Conservation (phyloP, 2,329 filamentous ascomycete genomes). For the Pezicula carpinea region DNA sequence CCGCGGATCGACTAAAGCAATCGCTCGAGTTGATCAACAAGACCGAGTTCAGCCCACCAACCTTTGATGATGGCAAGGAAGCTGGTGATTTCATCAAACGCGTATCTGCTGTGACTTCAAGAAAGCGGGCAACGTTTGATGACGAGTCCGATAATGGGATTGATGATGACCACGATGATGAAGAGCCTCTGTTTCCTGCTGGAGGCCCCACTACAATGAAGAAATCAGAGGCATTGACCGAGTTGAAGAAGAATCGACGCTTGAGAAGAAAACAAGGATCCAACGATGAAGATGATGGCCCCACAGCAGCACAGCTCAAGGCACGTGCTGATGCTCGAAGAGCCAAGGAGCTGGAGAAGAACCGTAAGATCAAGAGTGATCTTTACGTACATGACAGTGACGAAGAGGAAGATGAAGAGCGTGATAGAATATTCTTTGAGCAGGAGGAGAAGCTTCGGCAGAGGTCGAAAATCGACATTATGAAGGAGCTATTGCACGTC, state of each 20-base stretch:
- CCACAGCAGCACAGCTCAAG: slow-evolving; percentile 60
- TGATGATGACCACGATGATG: slow-evolving; percentile 42
- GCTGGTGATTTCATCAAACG: slow-evolving; percentile 77
- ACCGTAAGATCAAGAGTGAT: slow-evolving; percentile 76
- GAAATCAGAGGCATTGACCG: slow-evolving; percentile 47
- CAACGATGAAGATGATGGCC: slow-evolving; percentile 38
- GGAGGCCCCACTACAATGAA: slow-evolving; percentile 59
- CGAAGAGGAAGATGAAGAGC: slow-evolving; percentile 80
- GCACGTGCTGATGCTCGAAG: slow-evolving; percentile 53
- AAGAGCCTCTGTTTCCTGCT: slow-evolving; percentile 61
- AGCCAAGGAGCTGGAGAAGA: slow-evolving; percentile 70
- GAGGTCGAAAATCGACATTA: slow-evolving; percentile 30
- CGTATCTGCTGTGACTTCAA: slow-evolving; percentile 46
- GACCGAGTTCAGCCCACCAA: slow-evolving; percentile 72
- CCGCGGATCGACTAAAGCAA: slow-evolving; percentile 62
- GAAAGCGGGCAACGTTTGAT: slow-evolving; percentile 60
- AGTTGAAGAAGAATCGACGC: slow-evolving; percentile 56
- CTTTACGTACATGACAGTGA: slow-evolving; percentile 79
- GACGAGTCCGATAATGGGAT: slow-evolving; percentile 62
- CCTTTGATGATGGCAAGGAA: slow-evolving; percentile 63
- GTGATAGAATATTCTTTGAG: slow-evolving; percentile 70
- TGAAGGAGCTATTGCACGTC: slow-evolving; percentile 25
- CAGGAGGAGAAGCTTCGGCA: slow-evolving; percentile 65
- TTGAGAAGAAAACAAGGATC: slow-evolving; percentile 28
- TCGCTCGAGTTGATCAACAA: slow-evolving; percentile 69